These are phyloP conservation scores for Coprinopsis sp. DNA, from an alignment of 768 basidiomycete genomes.

Conservation along the genomic window DNA sequence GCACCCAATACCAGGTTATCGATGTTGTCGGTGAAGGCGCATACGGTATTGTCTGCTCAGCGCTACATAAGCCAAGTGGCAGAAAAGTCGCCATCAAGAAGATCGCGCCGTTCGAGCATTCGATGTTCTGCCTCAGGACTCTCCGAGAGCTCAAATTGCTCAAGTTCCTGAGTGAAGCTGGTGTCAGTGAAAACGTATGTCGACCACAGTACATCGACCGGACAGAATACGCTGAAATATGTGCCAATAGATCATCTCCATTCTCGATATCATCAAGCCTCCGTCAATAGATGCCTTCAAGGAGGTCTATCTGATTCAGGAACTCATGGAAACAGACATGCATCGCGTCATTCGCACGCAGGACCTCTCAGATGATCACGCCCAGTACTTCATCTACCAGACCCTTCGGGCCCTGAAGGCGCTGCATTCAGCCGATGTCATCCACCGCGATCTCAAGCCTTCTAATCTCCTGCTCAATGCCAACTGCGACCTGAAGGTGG, in stretches of 20 bases:
- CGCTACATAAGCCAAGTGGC: slow-evolving; percentile 78
- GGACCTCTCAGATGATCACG: slow-evolving; percentile 89
- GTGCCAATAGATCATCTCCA: slow-evolving; percentile 67
- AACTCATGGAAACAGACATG: slow-evolving; percentile 90
- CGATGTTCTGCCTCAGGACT: slow-evolving; percentile 92
- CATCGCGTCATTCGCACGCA: slow-evolving; percentile 97
- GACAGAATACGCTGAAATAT: background rate
- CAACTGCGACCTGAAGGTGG: slow-evolving; percentile 93
- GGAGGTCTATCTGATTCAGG: slow-evolving; percentile 75
- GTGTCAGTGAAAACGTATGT: slow-evolving; percentile 83
- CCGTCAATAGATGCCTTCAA: slow-evolving; percentile 70
- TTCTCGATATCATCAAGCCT: slow-evolving; percentile 90
- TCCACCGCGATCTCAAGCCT: slow-evolving; percentile 94
- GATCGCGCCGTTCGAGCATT: slow-evolving; percentile 92
- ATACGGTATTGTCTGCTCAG: slow-evolving; percentile 94
- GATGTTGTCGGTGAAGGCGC: slow-evolving; percentile 90
- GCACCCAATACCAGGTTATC: slow-evolving; percentile 78
- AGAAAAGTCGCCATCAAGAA: slow-evolving; percentile 97
- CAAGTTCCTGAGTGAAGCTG: slow-evolving; percentile 82
- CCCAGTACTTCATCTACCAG: slow-evolving; percentile 98
- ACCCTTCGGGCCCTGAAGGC: slow-evolving; percentile 92
- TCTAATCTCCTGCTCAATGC: slow-evolving; percentile 94
- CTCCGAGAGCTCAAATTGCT: slow-evolving; percentile 80
- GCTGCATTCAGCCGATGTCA: slow-evolving; percentile 89
- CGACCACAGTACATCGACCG: too few relatives aligned